phyloP scores from a whole-genome alignment of 1,139 yeast species.

The Nematodospora anomalae region DNA sequence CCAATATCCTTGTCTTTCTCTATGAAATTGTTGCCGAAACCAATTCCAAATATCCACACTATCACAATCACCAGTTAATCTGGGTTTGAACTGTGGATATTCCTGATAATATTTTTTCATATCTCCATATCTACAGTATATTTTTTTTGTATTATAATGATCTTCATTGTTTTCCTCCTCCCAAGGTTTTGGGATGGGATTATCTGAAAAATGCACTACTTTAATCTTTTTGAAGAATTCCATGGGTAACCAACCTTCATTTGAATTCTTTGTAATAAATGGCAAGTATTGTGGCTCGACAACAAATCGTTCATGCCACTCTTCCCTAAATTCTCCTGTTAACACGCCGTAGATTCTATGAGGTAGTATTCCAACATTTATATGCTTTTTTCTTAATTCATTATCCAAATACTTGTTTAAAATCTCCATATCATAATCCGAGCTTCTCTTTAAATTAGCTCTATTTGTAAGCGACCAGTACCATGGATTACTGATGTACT shows the following conservation, averaged over 20 bases:
- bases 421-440: slow-evolving; percentile 53
- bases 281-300: slow-evolving; percentile 38
- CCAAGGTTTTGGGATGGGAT: slow-evolving; percentile 53
- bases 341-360: slow-evolving; percentile 48
- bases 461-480: slow-evolving; percentile 29
- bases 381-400: slow-evolving; percentile 19
- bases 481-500: slow-evolving; percentile 34
- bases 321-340: slow-evolving; percentile 48
- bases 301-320: slow-evolving; percentile 23
- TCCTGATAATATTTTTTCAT: slow-evolving; percentile 18
- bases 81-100: slow-evolving; percentile 30
- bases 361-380: slow-evolving; percentile 41
- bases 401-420: slow-evolving; percentile 38
- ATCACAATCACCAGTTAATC: slow-evolving; percentile 34
- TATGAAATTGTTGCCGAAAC: slow-evolving; percentile 20
- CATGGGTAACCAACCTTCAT: slow-evolving; percentile 30
- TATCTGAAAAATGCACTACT: slow-evolving; percentile 44
- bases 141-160: slow-evolving; percentile 28
- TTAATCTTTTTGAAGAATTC: slow-evolving; percentile 22
- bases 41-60: slow-evolving; percentile 36
- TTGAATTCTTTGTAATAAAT: slow-evolving; percentile 21
- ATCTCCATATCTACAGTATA: slow-evolving; percentile 24
- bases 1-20: slow-evolving; percentile 15
- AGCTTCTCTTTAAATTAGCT: slow-evolving; percentile 18
- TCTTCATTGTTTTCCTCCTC: slow-evolving; percentile 22